Evolutionary conservation across 2,329 filamentous ascomycete genomes (phyloP), one percentile per base, ranked within the genome.

Genomic region (Colletotrichum limetticola): DNA sequence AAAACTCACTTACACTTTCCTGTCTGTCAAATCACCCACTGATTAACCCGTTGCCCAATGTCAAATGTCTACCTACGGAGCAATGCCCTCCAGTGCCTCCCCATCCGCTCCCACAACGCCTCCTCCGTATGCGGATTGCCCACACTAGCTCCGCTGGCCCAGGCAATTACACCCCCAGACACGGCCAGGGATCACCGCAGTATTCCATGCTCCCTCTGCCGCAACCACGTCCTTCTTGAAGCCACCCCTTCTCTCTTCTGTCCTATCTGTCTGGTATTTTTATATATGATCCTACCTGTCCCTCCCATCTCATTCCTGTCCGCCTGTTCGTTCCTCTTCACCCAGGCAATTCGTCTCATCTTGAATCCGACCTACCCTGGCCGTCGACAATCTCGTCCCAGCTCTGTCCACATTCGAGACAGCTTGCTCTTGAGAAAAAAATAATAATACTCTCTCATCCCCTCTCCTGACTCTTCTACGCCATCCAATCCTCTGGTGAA

Each of bases 91-190:
- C 37, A 32, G 30, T 32, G 30, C 30, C 30, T 32, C 30, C 37
- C 37, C 37, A 42, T 42, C 37, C 16, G 37, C 37, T 42, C 59
- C 66, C 60, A 70, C 60, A 69, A 61, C 66, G 66, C 70, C 70
- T 59, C 66, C 66, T 74, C 68, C 71, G 71, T 72, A 62, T 74
- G 68, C 71, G 71, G 71, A 72, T 66, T 71, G 68, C 57, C 71
- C 68, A 72, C 57, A 37, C 71, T 72, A 74, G 71, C 61, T 67
- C 68, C 62, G 53, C 57, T 24, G 53, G 61, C 71, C 68, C 53
- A 59, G 60, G 46, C 61, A 71, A 60, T 35, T 61, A 56, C 57
- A 32, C 32, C 68, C 68, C 53, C 61, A 58, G 30, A 56, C 52
- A 37, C 16, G 42, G 46, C 32, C 71, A 72, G 62, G 71, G 68